Conservation (phyloP, 164 flowering plant species). For the Akebia trifoliata region DNA sequence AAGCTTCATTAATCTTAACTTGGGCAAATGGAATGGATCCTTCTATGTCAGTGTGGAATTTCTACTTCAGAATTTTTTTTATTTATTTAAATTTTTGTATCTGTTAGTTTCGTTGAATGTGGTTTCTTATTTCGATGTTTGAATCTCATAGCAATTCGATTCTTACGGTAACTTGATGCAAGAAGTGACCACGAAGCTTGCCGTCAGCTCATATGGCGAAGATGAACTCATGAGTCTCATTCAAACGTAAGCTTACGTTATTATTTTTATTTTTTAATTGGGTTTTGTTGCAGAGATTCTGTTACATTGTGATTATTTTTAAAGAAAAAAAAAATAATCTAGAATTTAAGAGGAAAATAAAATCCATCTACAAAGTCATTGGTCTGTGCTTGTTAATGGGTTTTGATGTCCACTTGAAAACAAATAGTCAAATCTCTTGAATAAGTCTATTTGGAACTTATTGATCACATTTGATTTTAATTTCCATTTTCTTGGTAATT, state of each 20-base stretch:
- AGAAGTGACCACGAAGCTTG: conserved; percentile 60
- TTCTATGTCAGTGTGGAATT: conserved; percentile 41
- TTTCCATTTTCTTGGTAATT: too few relatives aligned
- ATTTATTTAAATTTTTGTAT: not conserved
- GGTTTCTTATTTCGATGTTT: conserved; percentile 6
- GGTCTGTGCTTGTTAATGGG: not conserved
- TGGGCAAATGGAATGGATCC: conserved; percentile 72
- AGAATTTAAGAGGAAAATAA: not conserved
- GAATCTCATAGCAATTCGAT: conserved; percentile 75
- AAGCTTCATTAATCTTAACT: conserved; percentile 58
- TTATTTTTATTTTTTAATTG: not conserved
- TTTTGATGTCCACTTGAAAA: too few relatives aligned
- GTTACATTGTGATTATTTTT: not conserved
- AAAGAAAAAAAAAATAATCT: too few relatives aligned
- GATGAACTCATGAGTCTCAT: conserved; percentile 81
- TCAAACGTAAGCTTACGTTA: conserved; percentile 64
- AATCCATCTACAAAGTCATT: not conserved
- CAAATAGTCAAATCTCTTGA: too few relatives aligned
- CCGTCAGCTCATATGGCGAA: conserved; percentile 85
- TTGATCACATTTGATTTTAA: too few relatives aligned
- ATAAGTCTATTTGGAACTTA: too few relatives aligned
- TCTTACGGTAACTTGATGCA: conserved; percentile 61
- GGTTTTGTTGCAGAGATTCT: not conserved
- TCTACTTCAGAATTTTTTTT: not conserved
- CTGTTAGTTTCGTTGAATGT: not conserved